These are phyloP conservation scores for Ceriops zippeliana DNA, from an alignment of 345 rosid species.

Conservation along the genomic window DNA sequence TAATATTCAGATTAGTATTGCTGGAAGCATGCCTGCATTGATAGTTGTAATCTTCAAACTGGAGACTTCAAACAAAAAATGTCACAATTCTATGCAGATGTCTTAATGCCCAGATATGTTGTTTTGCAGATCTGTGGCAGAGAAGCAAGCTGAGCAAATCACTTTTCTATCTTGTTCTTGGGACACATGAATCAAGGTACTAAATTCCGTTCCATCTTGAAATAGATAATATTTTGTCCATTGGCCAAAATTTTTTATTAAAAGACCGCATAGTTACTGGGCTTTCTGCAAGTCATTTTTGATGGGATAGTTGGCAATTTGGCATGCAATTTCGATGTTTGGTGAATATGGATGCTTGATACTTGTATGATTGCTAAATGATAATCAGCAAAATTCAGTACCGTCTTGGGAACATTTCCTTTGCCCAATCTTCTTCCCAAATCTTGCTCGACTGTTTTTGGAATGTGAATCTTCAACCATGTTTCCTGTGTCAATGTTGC, in stretches of 20 bases:
- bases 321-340: neutral
- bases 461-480: no score
- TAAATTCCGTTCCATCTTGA: constrained; percentile 1
- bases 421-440: no score
- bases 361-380: no score
- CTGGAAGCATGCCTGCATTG: neutral
- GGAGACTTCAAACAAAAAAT: neutral
- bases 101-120: constrained; percentile 2
- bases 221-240: constrained; percentile 1
- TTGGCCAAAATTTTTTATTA: neutral
- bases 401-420: no score
- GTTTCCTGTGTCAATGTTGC: no score
- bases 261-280: neutral
- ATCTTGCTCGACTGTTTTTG: no score
- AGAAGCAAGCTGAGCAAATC: constrained; percentile 9
- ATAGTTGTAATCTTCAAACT: neutral
- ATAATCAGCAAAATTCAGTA: no score
- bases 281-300: neutral
- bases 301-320: neutral
- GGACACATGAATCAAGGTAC: constrained; percentile 33
- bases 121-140: constrained; percentile 21
- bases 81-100: neutral
- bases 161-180: constrained; percentile 6
- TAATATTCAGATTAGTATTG: neutral
- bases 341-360: neutral